Base-by-base conservation (phyloP, 345 rosid genomes). In the Kandelia obovata region DNA sequence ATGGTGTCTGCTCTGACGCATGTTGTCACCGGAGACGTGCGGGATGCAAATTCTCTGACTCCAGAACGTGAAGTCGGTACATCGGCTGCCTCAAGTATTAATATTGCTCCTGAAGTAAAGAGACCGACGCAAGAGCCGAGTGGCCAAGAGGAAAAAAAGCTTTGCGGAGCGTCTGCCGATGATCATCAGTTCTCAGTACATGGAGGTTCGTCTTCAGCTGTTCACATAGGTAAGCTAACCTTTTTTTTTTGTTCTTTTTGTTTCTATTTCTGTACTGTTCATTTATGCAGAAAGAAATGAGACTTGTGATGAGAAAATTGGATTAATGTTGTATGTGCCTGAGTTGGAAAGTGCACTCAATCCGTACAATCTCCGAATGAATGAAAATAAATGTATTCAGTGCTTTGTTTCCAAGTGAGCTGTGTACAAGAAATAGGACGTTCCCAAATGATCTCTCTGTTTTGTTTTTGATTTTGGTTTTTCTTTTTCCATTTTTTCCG, bases 1-100 rank as follows among this genome's bases (percentile, higher is more conserved):
- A 90, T 90, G 71, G 96, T 90, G 62, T 79, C 93, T 61, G 93
- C 98, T 73, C 73, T 92, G 75, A 77, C 81, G 1, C 87, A 77
- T 64, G 96, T 90, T 3, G 87, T 92, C 43, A 74, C 92, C 1
- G 96, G 98, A 26, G 85, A 84, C 53, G 83, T 76, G 58, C 83
- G 82, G 0, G 15, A 61, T 43, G 25, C 67, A 17, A 47, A 46
- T 39, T 58, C 64, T 39, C 9, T 23, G 16, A 21, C 27, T 6
- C 46, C 47, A 32, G n/a, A 21, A 7, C 51, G 21, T 11, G 56
- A 68, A 28, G 56, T 26, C n/a, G 21, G 8, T 5, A 21, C 25
- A 23, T 62, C 65, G 11, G 37, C 20, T 16, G 17, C 37, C n/a
- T 47, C 67, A 7, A 23, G 61, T 23, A 19, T 23, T 16, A 11